Percentiles rank a stretch among this genome's conserved stretches.
phyloP scores from a whole-genome alignment of 345 rosid species.

The Pugionium dolabratum region DNA sequence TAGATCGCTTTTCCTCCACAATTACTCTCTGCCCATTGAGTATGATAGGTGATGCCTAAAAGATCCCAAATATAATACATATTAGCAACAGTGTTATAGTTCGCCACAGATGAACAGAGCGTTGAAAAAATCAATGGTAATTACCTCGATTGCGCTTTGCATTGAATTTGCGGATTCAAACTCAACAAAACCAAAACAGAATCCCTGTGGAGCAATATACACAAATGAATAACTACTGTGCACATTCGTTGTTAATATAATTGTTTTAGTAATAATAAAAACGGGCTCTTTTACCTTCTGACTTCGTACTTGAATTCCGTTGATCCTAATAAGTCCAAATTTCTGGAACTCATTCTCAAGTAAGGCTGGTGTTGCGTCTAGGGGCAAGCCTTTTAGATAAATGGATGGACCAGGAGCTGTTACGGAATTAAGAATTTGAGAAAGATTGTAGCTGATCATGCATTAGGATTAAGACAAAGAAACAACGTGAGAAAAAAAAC shows the following conservation, averaged over 20 bases:
- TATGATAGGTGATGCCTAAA: constrained; percentile 84
- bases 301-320: constrained; percentile 79
- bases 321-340: constrained; percentile 78
- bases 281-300: constrained; percentile 58
- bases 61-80: background rate
- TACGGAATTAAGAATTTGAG: constrained; percentile 8
- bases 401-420: constrained; percentile 82
- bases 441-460: constrained; percentile 13
- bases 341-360: constrained; percentile 84
- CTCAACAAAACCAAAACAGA: constrained; percentile 95
- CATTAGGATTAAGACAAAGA: background rate
- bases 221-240: background rate
- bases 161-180: constrained; percentile 77
- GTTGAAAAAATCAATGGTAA: background rate
- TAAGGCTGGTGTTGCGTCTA: constrained; percentile 60
- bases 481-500: background rate
- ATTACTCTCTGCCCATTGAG: constrained; percentile 70
- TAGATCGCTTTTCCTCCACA: constrained; percentile 90
- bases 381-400: constrained; percentile 81
- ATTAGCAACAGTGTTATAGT: constrained; percentile 1
- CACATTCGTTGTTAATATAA: background rate
- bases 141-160: constrained; percentile 93
- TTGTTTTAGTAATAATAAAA: background rate
- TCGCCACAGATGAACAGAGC: background rate
- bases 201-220: constrained; percentile 55